Percentiles rank a stretch among this genome's conserved stretches.
Conservation (phyloP, 2,329 filamentous ascomycete genomes). For the Chrysoporthe austroafricana region DNA sequence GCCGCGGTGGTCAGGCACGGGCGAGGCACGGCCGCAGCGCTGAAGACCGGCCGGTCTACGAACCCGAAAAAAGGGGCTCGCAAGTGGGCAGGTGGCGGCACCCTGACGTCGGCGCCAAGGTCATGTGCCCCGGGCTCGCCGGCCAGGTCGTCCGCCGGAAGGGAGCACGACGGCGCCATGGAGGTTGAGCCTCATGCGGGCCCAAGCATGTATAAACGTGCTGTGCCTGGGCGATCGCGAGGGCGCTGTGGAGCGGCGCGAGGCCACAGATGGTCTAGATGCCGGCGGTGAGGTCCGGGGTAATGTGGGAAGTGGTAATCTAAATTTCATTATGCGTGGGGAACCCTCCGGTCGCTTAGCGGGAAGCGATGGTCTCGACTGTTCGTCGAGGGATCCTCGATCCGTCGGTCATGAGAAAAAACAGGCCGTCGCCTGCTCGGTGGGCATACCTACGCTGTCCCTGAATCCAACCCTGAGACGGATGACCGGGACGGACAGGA, state of each 20-base stretch:
- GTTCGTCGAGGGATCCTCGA: background rate
- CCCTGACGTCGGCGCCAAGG: too few species aligned
- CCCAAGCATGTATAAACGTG: background rate
- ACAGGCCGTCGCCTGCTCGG: background rate
- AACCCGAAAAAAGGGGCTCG: background rate
- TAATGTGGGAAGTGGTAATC: background rate
- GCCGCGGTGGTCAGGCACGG: too few species aligned
- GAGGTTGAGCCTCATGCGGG: background rate
- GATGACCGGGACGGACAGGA: background rate
- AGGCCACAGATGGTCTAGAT: background rate
- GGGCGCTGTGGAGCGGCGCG: background rate
- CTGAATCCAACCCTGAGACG: background rate
- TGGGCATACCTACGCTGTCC: background rate
- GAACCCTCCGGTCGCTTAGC: background rate
- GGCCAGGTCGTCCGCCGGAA: background rate
- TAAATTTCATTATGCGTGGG: background rate
- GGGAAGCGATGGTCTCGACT: background rate
- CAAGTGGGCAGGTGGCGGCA: background rate
- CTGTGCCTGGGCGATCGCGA: background rate
- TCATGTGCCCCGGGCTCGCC: background rate
- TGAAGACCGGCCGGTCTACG: background rate
- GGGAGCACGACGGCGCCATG: background rate
- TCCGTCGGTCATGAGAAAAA: background rate
- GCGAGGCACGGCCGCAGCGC: too few species aligned
- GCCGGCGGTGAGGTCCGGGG: constrained; percentile 9